Conservation (phyloP, 108 stramenopile genomes). For the Cyclotella sp. region DNA sequence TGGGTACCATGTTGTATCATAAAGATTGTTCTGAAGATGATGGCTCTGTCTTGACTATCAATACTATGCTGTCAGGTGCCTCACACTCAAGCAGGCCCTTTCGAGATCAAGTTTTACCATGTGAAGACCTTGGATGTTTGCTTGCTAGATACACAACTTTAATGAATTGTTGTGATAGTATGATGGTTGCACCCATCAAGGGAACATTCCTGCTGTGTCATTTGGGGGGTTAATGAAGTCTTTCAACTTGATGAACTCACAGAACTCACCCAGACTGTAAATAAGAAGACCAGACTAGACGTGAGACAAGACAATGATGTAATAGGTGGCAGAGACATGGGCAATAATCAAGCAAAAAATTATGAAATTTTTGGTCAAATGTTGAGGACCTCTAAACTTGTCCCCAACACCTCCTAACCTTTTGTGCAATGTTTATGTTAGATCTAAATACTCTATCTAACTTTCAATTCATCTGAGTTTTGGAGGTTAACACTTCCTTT, state of each 20-base stretch:
- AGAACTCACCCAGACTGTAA: not conserved
- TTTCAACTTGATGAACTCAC: not conserved
- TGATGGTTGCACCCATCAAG: not conserved
- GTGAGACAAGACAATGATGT: not conserved
- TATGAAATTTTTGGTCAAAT: no score
- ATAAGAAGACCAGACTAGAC: not conserved
- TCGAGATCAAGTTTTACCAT: not conserved
- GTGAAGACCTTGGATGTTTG: not conserved
- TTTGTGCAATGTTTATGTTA: no score
- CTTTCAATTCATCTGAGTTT: no score
- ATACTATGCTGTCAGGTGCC: not conserved
- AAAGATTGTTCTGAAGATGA: not conserved
- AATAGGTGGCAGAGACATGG: no score
- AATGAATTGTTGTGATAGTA: not conserved
- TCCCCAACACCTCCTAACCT: no score
- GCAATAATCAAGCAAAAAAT: no score
- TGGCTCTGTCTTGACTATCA: not conserved
- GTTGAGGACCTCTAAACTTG: no score
- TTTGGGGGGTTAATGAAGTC: not conserved
- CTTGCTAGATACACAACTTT: not conserved
- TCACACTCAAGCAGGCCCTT: no score
- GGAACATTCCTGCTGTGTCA: not conserved
- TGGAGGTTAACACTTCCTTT: no score
- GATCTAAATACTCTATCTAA: no score
- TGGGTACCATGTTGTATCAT: not conserved